Base-by-base conservation (phyloP, 495 filamentous ascomycete species). In the Penicillium lagena region DNA sequence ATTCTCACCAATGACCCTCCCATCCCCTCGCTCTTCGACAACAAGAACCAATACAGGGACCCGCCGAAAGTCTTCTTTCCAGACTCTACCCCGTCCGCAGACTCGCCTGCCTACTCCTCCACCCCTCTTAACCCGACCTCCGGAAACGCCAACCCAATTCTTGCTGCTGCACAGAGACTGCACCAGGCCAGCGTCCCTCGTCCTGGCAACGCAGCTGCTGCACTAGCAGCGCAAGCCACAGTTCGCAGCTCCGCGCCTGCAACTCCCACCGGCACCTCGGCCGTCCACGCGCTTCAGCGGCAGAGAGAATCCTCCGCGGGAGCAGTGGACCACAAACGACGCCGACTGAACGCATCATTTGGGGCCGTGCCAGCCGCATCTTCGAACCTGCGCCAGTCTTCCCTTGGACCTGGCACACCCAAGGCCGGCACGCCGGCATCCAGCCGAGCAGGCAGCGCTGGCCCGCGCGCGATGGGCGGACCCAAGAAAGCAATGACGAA, bases 361-460 rank as follows among this genome's bases (percentile, higher is more conserved):
- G 79, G 83, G 14, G 78, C 73, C 10, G 62, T 90, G 2, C 86
- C 88, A 0, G 61, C 75, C 1, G 76, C 83, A 3, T 83, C 87
- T 0, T 90, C 87, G 37, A 80, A 78, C 29, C 76, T 95, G 4
- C 81, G 90, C 0, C 89, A 95, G 60, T 80, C 86, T 0, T 95
- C 89, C 2, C 63, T 90, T 6, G 87, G 89, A 3, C 90, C 87
- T 1, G 85, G 86, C 7, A 95, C 89, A 3, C 89, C 90, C n/a
- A 93, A 93, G 64, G 76, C 78, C 2, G 79, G 77, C 1, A 84
- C 86, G 11, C 83, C 85, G 7, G 70, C 68, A 9, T 55, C 68
- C 9, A 77, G 72, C 38, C 76, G 87, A 28, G 84, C 82, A 2
- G 86, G 87, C 27, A 89, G 86, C 56, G 83, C 76, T 1, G 85